These are phyloP conservation scores for Magnaporthiopsis poae DNA, from an alignment of 2,329 filamentous ascomycete species.

Conservation along the genomic window DNA sequence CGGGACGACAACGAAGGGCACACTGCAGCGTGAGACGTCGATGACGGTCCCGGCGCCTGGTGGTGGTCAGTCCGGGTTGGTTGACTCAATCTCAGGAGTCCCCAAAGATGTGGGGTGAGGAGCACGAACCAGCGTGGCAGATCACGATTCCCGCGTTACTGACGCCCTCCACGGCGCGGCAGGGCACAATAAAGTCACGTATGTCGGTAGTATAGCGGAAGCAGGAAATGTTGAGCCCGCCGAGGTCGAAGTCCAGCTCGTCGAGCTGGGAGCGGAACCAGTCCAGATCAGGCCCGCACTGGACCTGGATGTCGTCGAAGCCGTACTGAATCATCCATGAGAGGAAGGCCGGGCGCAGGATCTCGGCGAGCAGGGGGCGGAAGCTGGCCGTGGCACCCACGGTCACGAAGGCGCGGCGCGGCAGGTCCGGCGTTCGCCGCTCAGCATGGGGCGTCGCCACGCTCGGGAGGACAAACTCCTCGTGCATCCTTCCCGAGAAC, in stretches of 20 bases:
- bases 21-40: conserved; percentile 62
- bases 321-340: conserved; percentile 43
- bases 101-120: neutral
- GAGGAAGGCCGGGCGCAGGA: conserved; percentile 55
- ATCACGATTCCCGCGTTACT: conserved; percentile 63
- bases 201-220: conserved; percentile 62
- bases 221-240: conserved; percentile 23
- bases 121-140: conserved; percentile 66
- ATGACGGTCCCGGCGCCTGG: conserved; percentile 82
- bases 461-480: neutral
- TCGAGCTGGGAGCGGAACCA: conserved; percentile 42
- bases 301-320: conserved; percentile 66
- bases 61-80: neutral
- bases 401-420: conserved; percentile 58
- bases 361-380: conserved; percentile 55
- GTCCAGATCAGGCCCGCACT: conserved; percentile 64
- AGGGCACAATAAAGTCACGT: conserved; percentile 45
- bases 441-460: neutral
- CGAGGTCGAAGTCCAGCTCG: conserved; percentile 50
- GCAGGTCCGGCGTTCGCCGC: neutral
- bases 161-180: conserved; percentile 35
- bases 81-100: neutral
- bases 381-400: conserved; percentile 89
- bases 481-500: neutral
- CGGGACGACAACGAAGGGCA: conserved; percentile 80